These are phyloP conservation scores for Pharnaceum exiguum DNA, from an alignment of 148 eudicot species.

Conservation along the genomic window DNA sequence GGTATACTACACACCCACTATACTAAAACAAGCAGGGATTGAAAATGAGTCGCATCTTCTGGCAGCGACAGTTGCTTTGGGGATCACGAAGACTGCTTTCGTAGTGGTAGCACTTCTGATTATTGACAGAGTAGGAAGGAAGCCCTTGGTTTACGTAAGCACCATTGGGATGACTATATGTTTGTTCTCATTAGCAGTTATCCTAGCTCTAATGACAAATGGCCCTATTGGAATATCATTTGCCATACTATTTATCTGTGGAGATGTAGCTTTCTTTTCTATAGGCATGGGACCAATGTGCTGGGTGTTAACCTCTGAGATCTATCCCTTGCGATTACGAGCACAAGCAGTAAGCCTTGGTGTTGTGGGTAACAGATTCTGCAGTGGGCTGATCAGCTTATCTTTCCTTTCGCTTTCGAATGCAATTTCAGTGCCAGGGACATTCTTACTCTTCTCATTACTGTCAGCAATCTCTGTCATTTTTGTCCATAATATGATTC, in stretches of 20 bases:
- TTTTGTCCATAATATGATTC: constrained; percentile 14
- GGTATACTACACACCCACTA: constrained; percentile 61
- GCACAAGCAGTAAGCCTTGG: constrained; percentile 64
- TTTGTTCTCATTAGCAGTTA: constrained; percentile 38
- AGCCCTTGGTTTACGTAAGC: constrained; percentile 58
- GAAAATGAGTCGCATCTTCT: constrained; percentile 44
- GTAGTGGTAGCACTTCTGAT: constrained; percentile 47
- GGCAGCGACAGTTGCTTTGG: constrained; percentile 67
- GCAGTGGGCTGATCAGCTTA: constrained; percentile 60
- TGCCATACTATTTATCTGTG: constrained; percentile 46
- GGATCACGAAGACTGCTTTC: constrained; percentile 46
- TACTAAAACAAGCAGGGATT: constrained; percentile 49
- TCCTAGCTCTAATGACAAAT: constrained; percentile 24
- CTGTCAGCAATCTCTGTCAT: constrained; percentile 14
- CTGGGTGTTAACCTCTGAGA: constrained; percentile 63
- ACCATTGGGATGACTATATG: constrained; percentile 68
- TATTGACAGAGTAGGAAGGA: constrained; percentile 55
- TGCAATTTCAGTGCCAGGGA: constrained; percentile 15
- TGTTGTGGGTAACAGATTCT: constrained; percentile 53
- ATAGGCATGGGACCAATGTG: constrained; percentile 68
- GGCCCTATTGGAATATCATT: constrained; percentile 31
- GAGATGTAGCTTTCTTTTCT: constrained; percentile 66
- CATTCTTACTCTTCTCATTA: constrained; percentile 10
- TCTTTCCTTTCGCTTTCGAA: constrained; percentile 50
- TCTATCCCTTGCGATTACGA: constrained; percentile 49